Conservation (phyloP, 495 filamentous ascomycete species). For the Hyaloscypha bicolor region DNA sequence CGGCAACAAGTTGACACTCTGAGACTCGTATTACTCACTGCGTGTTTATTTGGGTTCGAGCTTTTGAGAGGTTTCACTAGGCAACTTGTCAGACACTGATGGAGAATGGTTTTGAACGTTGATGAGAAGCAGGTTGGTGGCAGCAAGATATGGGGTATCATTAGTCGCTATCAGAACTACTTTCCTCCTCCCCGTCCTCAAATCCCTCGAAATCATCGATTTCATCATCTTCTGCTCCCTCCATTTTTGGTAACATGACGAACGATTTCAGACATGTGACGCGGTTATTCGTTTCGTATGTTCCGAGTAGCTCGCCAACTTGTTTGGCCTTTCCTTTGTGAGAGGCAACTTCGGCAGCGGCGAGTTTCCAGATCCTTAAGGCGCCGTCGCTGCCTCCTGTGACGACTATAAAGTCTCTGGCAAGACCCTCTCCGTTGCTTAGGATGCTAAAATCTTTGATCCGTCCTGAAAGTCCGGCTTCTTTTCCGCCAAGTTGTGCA, state of each 20-base stretch:
- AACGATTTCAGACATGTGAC: slow-evolving; percentile 91
- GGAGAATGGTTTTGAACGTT: too few relatives aligned
- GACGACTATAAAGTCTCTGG: slow-evolving; percentile 58
- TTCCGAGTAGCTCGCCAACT: slow-evolving; percentile 72
- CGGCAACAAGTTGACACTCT: too few relatives aligned
- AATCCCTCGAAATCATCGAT: slow-evolving; percentile 34
- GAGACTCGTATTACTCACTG: too few relatives aligned
- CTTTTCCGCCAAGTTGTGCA: slow-evolving; percentile 78
- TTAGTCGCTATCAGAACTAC: slow-evolving; percentile 35
- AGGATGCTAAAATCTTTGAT: slow-evolving; percentile 88
- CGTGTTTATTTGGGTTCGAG: too few relatives aligned
- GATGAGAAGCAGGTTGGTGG: background rate
- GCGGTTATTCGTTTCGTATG: slow-evolving; percentile 81
- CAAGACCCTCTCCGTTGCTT: slow-evolving; percentile 40
- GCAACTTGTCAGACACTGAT: too few relatives aligned
- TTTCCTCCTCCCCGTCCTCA: slow-evolving; percentile 23
- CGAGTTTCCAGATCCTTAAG: slow-evolving; percentile 73
- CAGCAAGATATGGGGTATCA: slow-evolving; percentile 31
- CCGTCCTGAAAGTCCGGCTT: slow-evolving; percentile 56
- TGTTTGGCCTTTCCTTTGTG: slow-evolving; percentile 46
- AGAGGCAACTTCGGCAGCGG: slow-evolving; percentile 42
- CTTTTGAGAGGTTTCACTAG: too few relatives aligned
- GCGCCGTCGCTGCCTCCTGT: slow-evolving; percentile 83
- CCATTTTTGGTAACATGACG: slow-evolving; percentile 68
- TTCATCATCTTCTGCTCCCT: slow-evolving; percentile 36